A percentile compares a stretch with the other conserved stretches of the same genome.
phyloP scores from a whole-genome alignment of 192 early-diverging fungal genomes.

The Geosiphon pyriformis region DNA sequence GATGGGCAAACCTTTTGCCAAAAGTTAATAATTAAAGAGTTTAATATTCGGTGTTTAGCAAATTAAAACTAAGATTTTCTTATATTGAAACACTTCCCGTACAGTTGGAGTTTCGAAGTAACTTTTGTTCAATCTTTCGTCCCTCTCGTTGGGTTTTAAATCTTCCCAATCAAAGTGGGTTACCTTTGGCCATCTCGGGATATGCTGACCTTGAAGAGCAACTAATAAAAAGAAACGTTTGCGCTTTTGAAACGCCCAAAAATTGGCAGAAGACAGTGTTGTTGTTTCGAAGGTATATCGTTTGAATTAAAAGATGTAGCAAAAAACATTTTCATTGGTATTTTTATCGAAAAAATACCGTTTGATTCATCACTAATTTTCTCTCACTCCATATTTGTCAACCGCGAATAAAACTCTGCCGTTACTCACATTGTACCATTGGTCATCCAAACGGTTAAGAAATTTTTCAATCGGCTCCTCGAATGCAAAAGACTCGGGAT shows the following conservation, averaged over 20 bases:
- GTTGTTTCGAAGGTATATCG: not conserved
- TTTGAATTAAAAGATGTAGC: not conserved
- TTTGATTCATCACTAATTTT: not conserved
- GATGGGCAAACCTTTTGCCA: too few relatives aligned
- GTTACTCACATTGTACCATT: not conserved
- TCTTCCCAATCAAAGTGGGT: not conserved
- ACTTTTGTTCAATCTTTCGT: not conserved
- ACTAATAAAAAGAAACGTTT: not conserved
- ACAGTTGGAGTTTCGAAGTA: not conserved
- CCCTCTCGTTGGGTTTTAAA: not conserved
- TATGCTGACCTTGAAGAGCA: not conserved
- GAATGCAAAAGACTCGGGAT: not conserved
- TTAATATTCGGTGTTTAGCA: too few relatives aligned
- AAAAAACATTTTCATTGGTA: not conserved
- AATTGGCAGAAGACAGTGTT: not conserved
- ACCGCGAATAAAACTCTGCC: not conserved
- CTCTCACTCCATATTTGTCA: too few relatives aligned
- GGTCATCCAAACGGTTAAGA: not conserved
- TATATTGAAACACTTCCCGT: not conserved
- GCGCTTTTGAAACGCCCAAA: not conserved
- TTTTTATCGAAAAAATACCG: not conserved
- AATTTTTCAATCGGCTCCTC: not conserved
- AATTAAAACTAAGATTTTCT: not conserved
- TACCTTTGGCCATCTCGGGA: not conserved
- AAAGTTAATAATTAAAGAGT: too few relatives aligned